These are phyloP conservation scores for Xylaria sp. DNA, from an alignment of 2,329 filamentous ascomycete species.

Conservation along the genomic window DNA sequence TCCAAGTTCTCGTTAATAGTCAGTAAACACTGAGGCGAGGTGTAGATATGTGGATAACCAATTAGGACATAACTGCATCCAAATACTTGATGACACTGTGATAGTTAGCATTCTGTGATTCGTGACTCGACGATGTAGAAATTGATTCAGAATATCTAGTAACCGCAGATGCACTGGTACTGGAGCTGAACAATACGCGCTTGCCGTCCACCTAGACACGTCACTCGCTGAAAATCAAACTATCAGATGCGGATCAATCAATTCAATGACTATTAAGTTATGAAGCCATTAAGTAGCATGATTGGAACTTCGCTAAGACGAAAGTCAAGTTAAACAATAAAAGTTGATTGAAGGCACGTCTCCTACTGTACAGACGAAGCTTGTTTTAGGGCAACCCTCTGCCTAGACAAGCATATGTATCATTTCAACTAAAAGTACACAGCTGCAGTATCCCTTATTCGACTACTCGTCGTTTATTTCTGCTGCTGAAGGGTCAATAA, in stretches of 20 bases:
- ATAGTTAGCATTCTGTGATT: neutral
- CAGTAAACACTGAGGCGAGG: neutral
- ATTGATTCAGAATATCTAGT: neutral
- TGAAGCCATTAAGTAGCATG: neutral
- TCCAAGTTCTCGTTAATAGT: neutral
- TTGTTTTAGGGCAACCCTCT: neutral
- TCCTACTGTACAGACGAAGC: neutral
- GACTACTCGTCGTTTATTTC: constrained; percentile 14
- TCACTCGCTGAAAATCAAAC: neutral
- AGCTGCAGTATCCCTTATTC: neutral
- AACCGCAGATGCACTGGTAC: neutral
- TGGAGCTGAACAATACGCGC: neutral
- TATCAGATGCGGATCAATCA: neutral
- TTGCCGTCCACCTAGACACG: too few relatives aligned
- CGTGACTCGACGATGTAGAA: neutral
- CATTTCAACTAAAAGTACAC: neutral
- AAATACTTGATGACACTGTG: neutral
- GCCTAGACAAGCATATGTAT: too few relatives aligned
- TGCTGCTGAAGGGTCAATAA: constrained; percentile 17
- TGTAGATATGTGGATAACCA: neutral
- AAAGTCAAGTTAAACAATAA: neutral
- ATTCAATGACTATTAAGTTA: neutral
- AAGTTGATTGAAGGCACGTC: neutral
- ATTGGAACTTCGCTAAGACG: neutral
- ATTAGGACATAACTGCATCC: neutral